Evolutionary conservation across 169 alveolate species (phyloP), one percentile per base, ranked within the genome.

Genomic region (Eimeria falciformis): DNA sequence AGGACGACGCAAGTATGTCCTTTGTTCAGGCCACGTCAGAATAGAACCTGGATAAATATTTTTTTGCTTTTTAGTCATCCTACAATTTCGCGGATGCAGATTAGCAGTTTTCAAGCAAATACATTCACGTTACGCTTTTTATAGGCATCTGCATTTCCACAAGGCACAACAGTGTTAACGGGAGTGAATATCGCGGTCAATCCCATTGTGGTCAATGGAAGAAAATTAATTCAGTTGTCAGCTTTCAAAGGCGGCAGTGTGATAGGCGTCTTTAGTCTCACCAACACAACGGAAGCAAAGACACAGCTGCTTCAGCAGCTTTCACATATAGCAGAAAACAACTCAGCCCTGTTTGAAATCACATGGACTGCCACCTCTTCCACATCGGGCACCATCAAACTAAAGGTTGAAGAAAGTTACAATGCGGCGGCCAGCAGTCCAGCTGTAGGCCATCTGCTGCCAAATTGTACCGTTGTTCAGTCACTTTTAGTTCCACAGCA

Each of bases 381-480:
- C 18, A 79, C 75, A 27, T 25, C 89, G 21, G 89, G 89, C 12
- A 55, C 18, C 18, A 29, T 79, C 75, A 79, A 50, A 53, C 75
- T 79, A 47, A 79, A 37, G 23, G n/a, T 79, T 47, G 89, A 79
- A 21, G 45, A 69, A 21, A 55, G 75, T 43, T 79, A 79, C 89
- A 79, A 55, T 29, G 90, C 90, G 33, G 90, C 90, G 23, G 90
- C 90, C 17, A 81, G 90, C 90, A 81, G 37, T 37, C 90, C 90
- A 53, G 5, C 77, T 25, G 90, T 81, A 23, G 37, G 88, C 27
- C 2, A 33, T 33, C 40, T 33, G 40, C 40, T 33, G 40, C 0
- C 40, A 2, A 33, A 33, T 33, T 33, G 40, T 33, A 33, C 0
- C 40, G 40, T 33, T 33, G 40, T 33, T 33, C 40, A 33, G 2